phyloP scores from a whole-genome alignment of 768 basidiomycete genomes.

The Thelephora ganbajun region DNA sequence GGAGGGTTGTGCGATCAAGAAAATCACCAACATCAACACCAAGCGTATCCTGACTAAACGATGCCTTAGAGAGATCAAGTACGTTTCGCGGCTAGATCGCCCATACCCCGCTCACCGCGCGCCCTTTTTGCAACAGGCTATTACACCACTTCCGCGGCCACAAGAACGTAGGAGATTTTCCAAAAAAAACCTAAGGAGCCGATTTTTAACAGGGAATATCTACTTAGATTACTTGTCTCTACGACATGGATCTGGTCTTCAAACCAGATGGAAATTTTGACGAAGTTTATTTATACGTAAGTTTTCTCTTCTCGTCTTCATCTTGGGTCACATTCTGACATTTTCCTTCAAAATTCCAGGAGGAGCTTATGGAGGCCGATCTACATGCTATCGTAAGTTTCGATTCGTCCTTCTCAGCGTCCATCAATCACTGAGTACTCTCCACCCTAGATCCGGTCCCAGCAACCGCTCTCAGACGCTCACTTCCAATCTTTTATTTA shows the following conservation, averaged over 20 bases:
- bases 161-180: conserved; percentile 75
- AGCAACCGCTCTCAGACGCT: conserved; percentile 79
- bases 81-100: conserved; percentile 12
- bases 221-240: conserved; percentile 80
- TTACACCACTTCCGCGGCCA: conserved; percentile 97
- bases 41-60: conserved; percentile 96
- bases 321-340: background rate
- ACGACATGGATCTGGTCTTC: conserved; percentile 97
- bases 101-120: conserved; percentile 2
- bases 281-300: conserved; percentile 87
- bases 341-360: conserved; percentile 31
- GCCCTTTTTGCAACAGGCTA: conserved; percentile 32
- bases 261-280: conserved; percentile 86
- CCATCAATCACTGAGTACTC: background rate
- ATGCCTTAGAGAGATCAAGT: conserved; percentile 92
- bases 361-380: conserved; percentile 99
- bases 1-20: conserved; percentile 90
- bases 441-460: conserved; percentile 58
- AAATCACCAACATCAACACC: conserved; percentile 88
- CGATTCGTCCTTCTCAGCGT: background rate
- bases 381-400: conserved; percentile 84
- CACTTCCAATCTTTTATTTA: conserved; percentile 96
- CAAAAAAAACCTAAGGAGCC: no score
- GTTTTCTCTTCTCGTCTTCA: conserved; percentile 13
- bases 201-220: background rate